These are phyloP conservation scores for Polygonum maritimum DNA, from an alignment of 148 eudicot genomes.

Conservation along the genomic window DNA sequence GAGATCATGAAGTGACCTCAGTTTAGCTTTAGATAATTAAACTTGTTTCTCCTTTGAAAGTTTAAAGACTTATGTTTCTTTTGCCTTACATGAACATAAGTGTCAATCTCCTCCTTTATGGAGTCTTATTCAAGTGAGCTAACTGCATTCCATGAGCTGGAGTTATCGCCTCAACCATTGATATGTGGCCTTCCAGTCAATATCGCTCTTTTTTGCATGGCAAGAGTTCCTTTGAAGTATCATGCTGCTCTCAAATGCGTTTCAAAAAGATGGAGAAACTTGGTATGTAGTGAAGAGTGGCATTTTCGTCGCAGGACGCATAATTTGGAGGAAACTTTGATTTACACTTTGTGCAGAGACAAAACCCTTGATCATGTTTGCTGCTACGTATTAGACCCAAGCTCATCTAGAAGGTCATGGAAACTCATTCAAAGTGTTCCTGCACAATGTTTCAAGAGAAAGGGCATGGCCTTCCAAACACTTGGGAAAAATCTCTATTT, in stretches of 20 bases:
- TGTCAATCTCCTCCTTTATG: constrained; percentile 1
- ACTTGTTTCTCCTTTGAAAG: not conserved
- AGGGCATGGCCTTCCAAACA: constrained; percentile 73
- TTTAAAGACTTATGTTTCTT: not conserved
- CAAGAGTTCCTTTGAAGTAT: constrained; percentile 69
- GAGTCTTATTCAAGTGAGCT: not conserved
- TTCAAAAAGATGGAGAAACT: constrained; percentile 75
- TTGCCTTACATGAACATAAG: not conserved
- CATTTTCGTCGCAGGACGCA: constrained; percentile 43
- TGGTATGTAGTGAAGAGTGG: constrained; percentile 65
- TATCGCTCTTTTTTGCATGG: constrained; percentile 65
- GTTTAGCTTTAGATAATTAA: not conserved
- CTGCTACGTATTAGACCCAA: constrained; percentile 57
- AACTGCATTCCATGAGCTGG: constrained; percentile 1
- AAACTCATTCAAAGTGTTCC: constrained; percentile 46
- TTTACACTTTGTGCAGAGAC: constrained; percentile 82
- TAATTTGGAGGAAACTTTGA: constrained; percentile 60
- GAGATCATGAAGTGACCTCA: not conserved
- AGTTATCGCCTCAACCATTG: constrained; percentile 19
- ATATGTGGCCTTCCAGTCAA: constrained; percentile 75
- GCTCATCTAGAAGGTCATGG: constrained; percentile 50
- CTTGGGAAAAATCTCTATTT: constrained; percentile 56
- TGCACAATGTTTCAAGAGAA: constrained; percentile 52
- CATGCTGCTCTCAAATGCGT: constrained; percentile 68
- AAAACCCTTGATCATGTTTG: constrained; percentile 42